A percentile compares a stretch with the other conserved stretches of the same genome.
Evolutionary conservation across 1,284 basidiomycete species (phyloP).

Genomic region (Heterobasidion annosum): DNA sequence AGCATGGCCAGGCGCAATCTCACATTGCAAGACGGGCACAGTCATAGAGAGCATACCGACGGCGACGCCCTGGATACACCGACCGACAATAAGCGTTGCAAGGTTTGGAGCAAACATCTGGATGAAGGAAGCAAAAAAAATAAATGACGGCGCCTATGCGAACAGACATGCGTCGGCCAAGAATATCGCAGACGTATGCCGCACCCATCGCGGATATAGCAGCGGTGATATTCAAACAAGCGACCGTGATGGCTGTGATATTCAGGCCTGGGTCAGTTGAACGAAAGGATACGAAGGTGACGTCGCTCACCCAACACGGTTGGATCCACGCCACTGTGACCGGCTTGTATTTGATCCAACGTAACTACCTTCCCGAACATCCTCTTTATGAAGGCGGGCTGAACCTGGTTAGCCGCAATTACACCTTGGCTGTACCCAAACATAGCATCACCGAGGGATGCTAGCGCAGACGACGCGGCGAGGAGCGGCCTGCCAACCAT

Average conservation of each 20-base stretch:
- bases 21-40: conserved; percentile 42
- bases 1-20: conserved; percentile 43
- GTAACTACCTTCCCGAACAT: conserved; percentile 37
- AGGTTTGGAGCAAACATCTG: conserved; percentile 37
- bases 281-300: not conserved
- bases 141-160: conserved; percentile 40
- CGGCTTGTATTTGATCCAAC: conserved; percentile 30
- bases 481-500: conserved; percentile 42
- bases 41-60: conserved; percentile 46
- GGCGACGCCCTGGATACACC: conserved; percentile 37
- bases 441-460: conserved; percentile 46
- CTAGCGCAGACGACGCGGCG: conserved; percentile 38
- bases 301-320: conserved; percentile 30
- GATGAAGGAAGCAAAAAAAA: conserved; percentile 34
- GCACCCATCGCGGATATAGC: conserved; percentile 34
- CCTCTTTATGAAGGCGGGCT: conserved; percentile 38
- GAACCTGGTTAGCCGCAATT: conserved; percentile 41
- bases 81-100: conserved; percentile 31
- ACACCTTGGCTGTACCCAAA: conserved; percentile 48
- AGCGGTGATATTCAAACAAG: conserved; percentile 42
- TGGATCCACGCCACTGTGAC: conserved; percentile 35
- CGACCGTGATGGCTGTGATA: conserved; percentile 35
- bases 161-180: conserved; percentile 40
- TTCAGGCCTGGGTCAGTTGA: conserved; percentile 2
- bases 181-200: conserved; percentile 38